Evolutionary conservation across 2,329 filamentous ascomycete genomes (phyloP), one percentile per base, ranked within the genome.

Genomic region (Pseudogymnoascus verrucosus): DNA sequence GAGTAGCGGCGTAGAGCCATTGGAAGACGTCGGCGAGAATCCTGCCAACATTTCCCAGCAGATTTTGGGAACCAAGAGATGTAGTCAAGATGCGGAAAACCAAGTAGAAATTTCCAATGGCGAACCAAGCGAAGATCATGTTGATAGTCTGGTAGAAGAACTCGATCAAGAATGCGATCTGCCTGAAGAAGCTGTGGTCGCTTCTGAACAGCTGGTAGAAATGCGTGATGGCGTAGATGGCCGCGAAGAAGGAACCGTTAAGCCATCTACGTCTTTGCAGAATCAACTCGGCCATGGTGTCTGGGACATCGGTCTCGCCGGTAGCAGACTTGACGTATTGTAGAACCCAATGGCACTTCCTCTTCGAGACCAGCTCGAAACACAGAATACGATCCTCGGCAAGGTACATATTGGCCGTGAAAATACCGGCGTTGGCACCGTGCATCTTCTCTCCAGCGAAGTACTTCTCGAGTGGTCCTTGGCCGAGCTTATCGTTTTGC

Each of bases 111-210:
- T 99, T 99, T 73, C 95, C 90, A 72, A 57, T 95, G 71, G 89
- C 91, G 74, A 99, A 98, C 95, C 95, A 99, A 62, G 95, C 93
- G 75, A 98, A 99, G 73, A 99, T 84, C 91, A 98, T 97, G 81
- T 91, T 96, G 76, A 93, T 83, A 1, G 91, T 95, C 76, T 97
- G 93, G 79, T 97, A 99, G 69, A 89, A 80, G 75, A 97, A 98
- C 74, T 99, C 95, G 69, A 98, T 77, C 71, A 96, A 84, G 76
- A 99, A 90, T 82, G 90, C 91, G 65, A 93, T 79, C 76, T 98
- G 97, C 69, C 95, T 86, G 44, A 96, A 73, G 71, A 93, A 82
- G 26, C 89, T 93, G 76, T 99, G 95, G 71, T 93, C 89, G 67
- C 91, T 96, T 65, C 95, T 87, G 84, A 93, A 96, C 75, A 99